Conservation (phyloP, 2,329 filamentous ascomycete species). For the Juglanconis sp. region DNA sequence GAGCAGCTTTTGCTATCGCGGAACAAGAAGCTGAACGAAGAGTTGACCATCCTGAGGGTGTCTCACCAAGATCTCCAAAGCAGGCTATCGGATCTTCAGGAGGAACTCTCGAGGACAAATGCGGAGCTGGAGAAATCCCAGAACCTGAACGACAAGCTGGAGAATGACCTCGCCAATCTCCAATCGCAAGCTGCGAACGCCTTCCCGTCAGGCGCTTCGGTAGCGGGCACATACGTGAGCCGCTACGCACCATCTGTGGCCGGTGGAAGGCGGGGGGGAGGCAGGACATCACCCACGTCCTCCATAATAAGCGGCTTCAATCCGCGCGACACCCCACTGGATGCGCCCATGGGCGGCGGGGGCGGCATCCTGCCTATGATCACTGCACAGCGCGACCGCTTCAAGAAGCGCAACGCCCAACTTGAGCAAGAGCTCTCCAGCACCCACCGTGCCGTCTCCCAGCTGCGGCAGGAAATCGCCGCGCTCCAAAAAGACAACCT, state of each 20-base stretch:
- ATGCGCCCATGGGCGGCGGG: conserved; percentile 63
- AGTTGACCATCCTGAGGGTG: conserved; percentile 86
- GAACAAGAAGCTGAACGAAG: conserved; percentile 95
- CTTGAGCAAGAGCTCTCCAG: conserved; percentile 88
- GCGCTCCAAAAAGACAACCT: conserved; percentile 95
- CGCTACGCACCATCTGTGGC: conserved; percentile 65
- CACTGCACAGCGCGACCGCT: conserved; percentile 93
- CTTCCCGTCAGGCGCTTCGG: conserved; percentile 86
- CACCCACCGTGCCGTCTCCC: conserved; percentile 75
- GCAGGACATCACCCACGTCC: conserved; percentile 81
- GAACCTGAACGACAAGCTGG: conserved; percentile 81
- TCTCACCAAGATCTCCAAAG: conserved; percentile 89
- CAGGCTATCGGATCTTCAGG: conserved; percentile 74
- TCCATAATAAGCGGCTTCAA: conserved; percentile 99
- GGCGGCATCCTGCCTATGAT: conserved; percentile 96
- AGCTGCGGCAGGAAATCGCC: conserved; percentile 84
- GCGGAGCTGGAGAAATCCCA: conserved; percentile 82
- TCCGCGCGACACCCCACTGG: conserved; percentile 46
- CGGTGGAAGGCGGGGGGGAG: conserved; percentile 58
- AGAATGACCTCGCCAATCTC: conserved; percentile 84
- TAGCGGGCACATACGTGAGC: conserved; percentile 86
- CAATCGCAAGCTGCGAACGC: conserved; percentile 81
- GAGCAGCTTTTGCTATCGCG: conserved; percentile 88
- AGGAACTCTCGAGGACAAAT: conserved; percentile 79
- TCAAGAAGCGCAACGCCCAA: conserved; percentile 92